Base-by-base conservation (phyloP, 306 rosid genomes). In the Dryas octopetala region DNA sequence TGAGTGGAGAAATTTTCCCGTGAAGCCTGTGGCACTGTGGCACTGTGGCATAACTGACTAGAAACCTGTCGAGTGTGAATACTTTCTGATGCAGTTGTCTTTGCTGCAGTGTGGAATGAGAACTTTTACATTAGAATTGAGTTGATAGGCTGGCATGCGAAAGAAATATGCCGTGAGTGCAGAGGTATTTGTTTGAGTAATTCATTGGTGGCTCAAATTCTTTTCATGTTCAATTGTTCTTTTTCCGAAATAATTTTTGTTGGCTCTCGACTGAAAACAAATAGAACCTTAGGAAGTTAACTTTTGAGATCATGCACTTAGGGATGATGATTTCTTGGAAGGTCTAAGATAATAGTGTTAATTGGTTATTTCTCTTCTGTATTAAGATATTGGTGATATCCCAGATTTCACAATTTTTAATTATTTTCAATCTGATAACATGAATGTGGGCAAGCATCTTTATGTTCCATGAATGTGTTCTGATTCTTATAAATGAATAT, bases 121-220 rank as follows among this genome's bases (percentile, higher is more conserved):
- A 51, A 75, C 43, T 12, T 59, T 51, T n/a, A 41, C 63, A 55
- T 52, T 51, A 61, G 65, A 73, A 51, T 80, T 80, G 55, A 66
- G 73, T 57, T 74, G 55, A 65, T 70, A 66, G 70, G 76, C 74
- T 70, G 73, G 75, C 83, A 74, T 61, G 76, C 80, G 75, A 78
- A 84, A 80, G 74, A 79, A 79, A 69, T 74, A 68, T 74, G 70
- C 78, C 52, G 73, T 52, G 75, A 78, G 54, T 73, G 54, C 41
- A 38, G 88, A 74, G 82, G 84, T 63, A 63, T 78, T 62, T 68
- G 74, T 80, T 32, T 73, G 82, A 81, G 83, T 64, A 69, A 75
- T 75, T 78, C 41, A 52, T 48, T 65, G 41, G 79, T 72, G 73
- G 70, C 62, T 68, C 59, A 62, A 74, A 48, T 78, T 68, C 68